These are phyloP conservation scores for Podospora sp. DNA, from an alignment of 495 filamentous ascomycete genomes.

Conservation along the genomic window DNA sequence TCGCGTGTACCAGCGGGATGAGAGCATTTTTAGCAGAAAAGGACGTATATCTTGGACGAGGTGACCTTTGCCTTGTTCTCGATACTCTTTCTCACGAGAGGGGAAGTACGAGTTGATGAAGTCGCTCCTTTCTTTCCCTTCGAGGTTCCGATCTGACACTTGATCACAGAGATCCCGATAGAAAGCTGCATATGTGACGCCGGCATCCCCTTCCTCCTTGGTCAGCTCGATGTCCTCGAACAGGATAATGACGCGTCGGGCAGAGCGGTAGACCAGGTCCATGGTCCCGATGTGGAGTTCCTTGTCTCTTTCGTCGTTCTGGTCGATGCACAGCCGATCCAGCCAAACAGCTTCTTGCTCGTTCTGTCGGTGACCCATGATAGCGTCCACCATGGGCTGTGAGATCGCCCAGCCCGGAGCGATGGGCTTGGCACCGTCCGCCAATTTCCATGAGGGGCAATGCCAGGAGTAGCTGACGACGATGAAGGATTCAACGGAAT, in stretches of 20 bases:
- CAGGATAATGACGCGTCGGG: conserved; percentile 26
- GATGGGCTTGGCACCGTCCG: conserved; percentile 15
- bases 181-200: conserved; percentile 20
- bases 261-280: conserved; percentile 33
- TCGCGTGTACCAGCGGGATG: conserved; percentile 28
- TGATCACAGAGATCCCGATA: conserved; percentile 20
- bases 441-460: conserved; percentile 22
- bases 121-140: conserved; percentile 14
- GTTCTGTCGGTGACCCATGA: conserved; percentile 15
- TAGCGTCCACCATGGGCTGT: conserved; percentile 29
- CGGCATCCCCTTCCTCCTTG: conserved; percentile 23
- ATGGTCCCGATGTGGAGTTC: conserved; percentile 32
- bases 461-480: conserved; percentile 37
- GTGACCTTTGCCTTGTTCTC: neutral
- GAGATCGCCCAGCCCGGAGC: conserved; percentile 28
- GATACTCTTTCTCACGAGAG: neutral
- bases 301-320: conserved; percentile 32
- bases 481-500: conserved; percentile 17
- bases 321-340: conserved; percentile 41
- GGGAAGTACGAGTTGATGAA: conserved; percentile 26
- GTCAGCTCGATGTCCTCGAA: conserved; percentile 31
- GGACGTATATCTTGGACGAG: neutral
- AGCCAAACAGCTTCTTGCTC: conserved; percentile 33
- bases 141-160: conserved; percentile 8
- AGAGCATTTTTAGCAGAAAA: conserved; percentile 27